phyloP scores from a whole-genome alignment of 352 stramenopile species.

The Blastocystis sp. region DNA sequence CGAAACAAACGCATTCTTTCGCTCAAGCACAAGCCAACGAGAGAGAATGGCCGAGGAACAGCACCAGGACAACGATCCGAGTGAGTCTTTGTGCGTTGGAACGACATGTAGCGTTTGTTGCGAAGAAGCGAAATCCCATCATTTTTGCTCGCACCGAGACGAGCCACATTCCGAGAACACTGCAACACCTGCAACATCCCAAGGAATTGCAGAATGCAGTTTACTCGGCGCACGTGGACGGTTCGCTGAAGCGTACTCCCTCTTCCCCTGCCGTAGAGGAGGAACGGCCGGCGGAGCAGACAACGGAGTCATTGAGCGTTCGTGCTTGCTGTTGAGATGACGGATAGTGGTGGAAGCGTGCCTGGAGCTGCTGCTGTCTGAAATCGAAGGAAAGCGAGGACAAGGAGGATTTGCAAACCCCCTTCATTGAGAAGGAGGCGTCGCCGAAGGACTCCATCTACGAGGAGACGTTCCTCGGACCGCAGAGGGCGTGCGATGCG shows the following conservation, averaged over 20 bases:
- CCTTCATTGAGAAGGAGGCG: background rate
- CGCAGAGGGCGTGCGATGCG: conserved; percentile 73
- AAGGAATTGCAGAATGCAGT: conserved; percentile 32
- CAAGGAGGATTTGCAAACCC: background rate
- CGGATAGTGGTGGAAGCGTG: conserved; percentile 51
- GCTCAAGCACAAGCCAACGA: background rate
- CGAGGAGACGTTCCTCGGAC: conserved; percentile 50
- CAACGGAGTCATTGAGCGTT: background rate
- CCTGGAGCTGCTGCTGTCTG: conserved; percentile 21
- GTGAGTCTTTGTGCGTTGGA: background rate
- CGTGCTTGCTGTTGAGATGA: background rate
- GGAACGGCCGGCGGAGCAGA: background rate
- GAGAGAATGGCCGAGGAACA: background rate
- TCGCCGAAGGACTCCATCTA: background rate
- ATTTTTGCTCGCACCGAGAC: conserved; percentile 67
- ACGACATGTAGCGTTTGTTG: background rate
- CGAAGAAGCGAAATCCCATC: conserved; percentile 59
- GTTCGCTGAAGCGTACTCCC: conserved; percentile 28
- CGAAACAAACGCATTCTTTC: background rate
- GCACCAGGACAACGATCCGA: background rate
- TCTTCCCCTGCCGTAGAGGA: background rate
- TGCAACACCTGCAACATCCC: background rate
- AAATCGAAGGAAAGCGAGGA: background rate
- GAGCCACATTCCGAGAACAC: conserved; percentile 40
- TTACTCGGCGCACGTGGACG: conserved; percentile 29